phyloP scores from a whole-genome alignment of 805 yeast genomes.

The Metschnikowia dekortorum region DNA sequence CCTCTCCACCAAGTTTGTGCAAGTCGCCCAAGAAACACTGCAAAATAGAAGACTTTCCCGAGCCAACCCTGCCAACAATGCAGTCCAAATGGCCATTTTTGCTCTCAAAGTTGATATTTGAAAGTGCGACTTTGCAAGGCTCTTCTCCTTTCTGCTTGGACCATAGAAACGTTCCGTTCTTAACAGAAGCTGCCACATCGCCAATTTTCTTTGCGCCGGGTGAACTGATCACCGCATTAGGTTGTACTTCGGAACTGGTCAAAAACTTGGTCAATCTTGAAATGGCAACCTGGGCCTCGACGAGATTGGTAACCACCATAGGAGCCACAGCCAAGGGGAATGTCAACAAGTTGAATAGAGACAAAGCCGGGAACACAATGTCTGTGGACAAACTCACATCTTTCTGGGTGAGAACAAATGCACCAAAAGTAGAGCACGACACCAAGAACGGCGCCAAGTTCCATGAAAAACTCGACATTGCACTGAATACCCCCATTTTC shows the following conservation, averaged over 20 bases:
- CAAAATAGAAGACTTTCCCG: conserved; percentile 81
- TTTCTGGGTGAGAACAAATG: conserved; percentile 58
- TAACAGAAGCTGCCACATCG: conserved; percentile 60
- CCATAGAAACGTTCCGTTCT: conserved; percentile 74
- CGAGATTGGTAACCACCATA: conserved; percentile 75
- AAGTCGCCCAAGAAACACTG: conserved; percentile 81
- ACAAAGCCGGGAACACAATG: conserved; percentile 84
- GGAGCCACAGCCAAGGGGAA: conserved; percentile 95
- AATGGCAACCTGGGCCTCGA: conserved; percentile 85
- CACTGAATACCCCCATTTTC: conserved; percentile 67
- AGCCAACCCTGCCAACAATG: conserved; percentile 85
- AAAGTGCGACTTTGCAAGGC: conserved; percentile 59
- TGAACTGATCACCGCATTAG: conserved; percentile 61
- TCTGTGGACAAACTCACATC: conserved; percentile 75
- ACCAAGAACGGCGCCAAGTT: conserved; percentile 85
- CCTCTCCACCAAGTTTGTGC: conserved; percentile 69
- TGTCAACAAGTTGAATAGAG: conserved; percentile 79
- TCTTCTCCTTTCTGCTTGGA: conserved; percentile 57
- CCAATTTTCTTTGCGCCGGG: conserved; percentile 51
- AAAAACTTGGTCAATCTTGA: conserved; percentile 72
- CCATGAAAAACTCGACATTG: conserved; percentile 73
- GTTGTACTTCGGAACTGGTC: conserved; percentile 73
- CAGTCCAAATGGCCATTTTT: conserved; percentile 77
- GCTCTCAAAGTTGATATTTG: conserved; percentile 57
- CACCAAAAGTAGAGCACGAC: conserved; percentile 82